Evolutionary conservation across 331 rosid genomes (phyloP).

Genomic region (Erythrophleum ivorense): DNA sequence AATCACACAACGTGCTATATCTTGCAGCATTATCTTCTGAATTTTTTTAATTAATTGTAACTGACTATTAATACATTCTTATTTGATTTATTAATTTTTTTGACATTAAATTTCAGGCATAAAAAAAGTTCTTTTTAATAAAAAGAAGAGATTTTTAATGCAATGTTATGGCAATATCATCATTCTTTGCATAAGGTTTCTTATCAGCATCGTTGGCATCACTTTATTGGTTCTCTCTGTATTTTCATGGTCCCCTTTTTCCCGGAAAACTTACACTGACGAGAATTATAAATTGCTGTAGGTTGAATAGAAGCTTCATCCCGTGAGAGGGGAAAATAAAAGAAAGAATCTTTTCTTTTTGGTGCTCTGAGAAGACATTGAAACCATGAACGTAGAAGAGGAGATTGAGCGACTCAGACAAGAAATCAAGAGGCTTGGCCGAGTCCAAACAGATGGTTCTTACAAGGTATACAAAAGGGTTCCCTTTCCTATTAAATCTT

Average conservation of each 20-base stretch:
- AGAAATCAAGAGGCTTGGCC: constrained; percentile 88
- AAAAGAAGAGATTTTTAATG: not conserved
- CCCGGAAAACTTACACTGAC: not conserved
- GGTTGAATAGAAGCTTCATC: not conserved
- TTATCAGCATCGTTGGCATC: not conserved
- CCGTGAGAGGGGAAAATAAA: not conserved
- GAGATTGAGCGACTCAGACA: constrained; percentile 75
- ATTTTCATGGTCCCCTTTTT: not conserved
- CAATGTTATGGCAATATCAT: not conserved
- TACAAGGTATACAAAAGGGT: constrained; percentile 60
- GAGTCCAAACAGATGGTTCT: constrained; percentile 79
- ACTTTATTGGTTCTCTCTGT: not conserved
- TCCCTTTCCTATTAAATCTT: constrained; percentile 12
- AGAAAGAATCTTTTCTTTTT: not conserved
- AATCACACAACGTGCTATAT: no score
- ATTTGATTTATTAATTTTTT: no score
- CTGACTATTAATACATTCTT: no score
- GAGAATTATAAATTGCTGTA: not conserved
- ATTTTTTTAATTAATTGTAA: no score
- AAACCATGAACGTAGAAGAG: constrained; percentile 83
- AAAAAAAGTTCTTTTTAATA: no score
- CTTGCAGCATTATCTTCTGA: no score
- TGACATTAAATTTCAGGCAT: no score
- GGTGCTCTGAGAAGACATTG: constrained; percentile 36
- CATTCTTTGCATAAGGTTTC: not conserved